Evolutionary conservation across 2,329 filamentous ascomycete genomes (phyloP).

Genomic region (Trichocomaceae sp.): DNA sequence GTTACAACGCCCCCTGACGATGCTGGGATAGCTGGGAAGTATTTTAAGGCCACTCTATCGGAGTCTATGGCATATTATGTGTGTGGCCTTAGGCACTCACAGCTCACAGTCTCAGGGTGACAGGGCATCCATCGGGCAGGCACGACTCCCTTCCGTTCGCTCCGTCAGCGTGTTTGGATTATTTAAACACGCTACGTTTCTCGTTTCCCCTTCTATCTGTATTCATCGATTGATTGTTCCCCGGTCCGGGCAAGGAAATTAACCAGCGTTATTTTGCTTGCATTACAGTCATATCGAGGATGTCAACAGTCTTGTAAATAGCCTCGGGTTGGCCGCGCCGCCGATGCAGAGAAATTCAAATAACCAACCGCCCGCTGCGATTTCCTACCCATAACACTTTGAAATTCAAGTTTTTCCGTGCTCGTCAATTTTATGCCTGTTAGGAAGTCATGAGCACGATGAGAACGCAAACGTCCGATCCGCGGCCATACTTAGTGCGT

Average conservation of each 20-base stretch:
- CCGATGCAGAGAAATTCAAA: neutral
- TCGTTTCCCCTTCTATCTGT: neutral
- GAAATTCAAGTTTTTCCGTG: neutral
- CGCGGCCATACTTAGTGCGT: neutral
- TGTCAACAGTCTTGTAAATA: neutral
- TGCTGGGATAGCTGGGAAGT: too few relatives aligned
- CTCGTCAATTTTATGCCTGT: neutral
- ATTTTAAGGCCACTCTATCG: too few relatives aligned
- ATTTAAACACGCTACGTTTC: neutral
- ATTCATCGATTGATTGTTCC: neutral
- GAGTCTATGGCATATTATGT: too few relatives aligned
- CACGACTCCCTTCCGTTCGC: neutral
- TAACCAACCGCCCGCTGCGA: too few relatives aligned
- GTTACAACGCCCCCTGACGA: too few relatives aligned
- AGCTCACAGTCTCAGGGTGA: too few relatives aligned
- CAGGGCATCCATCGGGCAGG: conserved; percentile 1
- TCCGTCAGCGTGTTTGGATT: neutral
- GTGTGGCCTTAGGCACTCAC: neutral
- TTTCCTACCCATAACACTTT: neutral
- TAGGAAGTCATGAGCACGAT: neutral
- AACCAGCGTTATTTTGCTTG: neutral
- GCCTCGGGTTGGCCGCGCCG: neutral
- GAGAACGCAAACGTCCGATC: too few relatives aligned
- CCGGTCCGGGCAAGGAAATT: neutral
- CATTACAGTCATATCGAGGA: neutral